Base-by-base conservation (phyloP, 371 early-diverging fungal genomes). In the Dipsacomyces acuminosporus region DNA sequence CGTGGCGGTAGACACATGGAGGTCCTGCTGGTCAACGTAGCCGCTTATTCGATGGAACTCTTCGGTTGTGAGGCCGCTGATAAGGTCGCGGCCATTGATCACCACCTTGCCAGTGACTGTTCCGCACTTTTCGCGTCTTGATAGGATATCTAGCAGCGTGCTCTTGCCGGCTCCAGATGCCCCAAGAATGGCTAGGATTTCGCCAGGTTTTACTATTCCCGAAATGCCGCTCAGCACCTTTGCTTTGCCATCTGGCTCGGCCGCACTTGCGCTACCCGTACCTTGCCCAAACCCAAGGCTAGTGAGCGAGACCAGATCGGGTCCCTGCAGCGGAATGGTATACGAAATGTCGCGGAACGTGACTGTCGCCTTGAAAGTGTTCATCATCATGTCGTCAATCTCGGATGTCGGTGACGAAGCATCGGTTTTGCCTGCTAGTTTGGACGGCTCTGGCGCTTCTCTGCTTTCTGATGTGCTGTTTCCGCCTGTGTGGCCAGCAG, bases 11-110 rank as follows among this genome's bases (percentile, higher is more conserved):
- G 83, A 78, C 79, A 91, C 85, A 23, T 93, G 72, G 2, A 84
- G 79, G 63, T 94, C 94, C 51, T 94, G 94, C 63, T 96, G 96
- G 63, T 92, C 90, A 0, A 94, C 94, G 74, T 82, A 94, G n/a
- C 94, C 91, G 2, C 78, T 81, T 43, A 85, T 74, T 24, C 77
- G 81, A 44, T 82, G 82, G 59, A 66, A 66, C 53, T 61, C 62
- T 8, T 61, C 62, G 0, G 67, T 44, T 2, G 62, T 53, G 14
- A 66, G 78, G 8, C 54, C 65, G 26, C 76, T 65, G 2, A 74
- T 79, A 17, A 85, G 81, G 3, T 77, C 75, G 35, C 64, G 57
- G 2, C 90, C 90, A 59, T 98, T 96, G 17, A 96, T 80, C 21
- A 85, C 76, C 5, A 96, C 87, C n/a, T 84, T 79, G 0, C 99